A percentile compares a stretch with the other conserved stretches of the same genome.
These are phyloP conservation scores for Trichoderma cornu-damae DNA, from an alignment of 2,329 filamentous ascomycete species.

Conservation along the genomic window DNA sequence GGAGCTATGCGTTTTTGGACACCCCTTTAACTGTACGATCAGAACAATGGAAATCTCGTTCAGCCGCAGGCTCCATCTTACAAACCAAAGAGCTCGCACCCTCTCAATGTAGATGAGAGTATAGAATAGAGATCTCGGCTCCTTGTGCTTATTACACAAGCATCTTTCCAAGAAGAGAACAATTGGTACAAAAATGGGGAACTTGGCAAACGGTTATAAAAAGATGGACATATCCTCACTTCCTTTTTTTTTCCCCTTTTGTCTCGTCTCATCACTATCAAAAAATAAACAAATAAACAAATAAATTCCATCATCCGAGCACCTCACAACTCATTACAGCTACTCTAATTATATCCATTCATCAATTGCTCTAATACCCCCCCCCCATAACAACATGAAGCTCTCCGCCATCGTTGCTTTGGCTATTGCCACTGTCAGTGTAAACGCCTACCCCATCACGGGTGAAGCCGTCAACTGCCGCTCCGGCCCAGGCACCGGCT, in stretches of 20 bases:
- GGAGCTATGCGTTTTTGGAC: too few species aligned
- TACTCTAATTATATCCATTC: too few species aligned
- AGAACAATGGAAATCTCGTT: neutral
- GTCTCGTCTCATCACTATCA: neutral
- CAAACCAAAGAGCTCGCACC: too few species aligned
- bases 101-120: too few species aligned
- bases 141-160: neutral
- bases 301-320: too few species aligned
- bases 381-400: constrained; percentile 3
- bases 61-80: neutral
- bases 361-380: neutral
- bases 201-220: neutral
- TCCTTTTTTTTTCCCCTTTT: too few species aligned
- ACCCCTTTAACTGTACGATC: neutral
- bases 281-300: too few species aligned
- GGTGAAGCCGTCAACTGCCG: constrained; percentile 20
- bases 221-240: neutral
- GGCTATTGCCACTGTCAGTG: neutral
- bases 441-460: constrained; percentile 18
- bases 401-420: neutral
- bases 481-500: constrained; percentile 16
- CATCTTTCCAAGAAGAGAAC: neutral
- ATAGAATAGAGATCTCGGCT: neutral
- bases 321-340: neutral
- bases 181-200: neutral